Base-by-base conservation (phyloP, 352 stramenopile species). In the Phytophthora pini region DNA sequence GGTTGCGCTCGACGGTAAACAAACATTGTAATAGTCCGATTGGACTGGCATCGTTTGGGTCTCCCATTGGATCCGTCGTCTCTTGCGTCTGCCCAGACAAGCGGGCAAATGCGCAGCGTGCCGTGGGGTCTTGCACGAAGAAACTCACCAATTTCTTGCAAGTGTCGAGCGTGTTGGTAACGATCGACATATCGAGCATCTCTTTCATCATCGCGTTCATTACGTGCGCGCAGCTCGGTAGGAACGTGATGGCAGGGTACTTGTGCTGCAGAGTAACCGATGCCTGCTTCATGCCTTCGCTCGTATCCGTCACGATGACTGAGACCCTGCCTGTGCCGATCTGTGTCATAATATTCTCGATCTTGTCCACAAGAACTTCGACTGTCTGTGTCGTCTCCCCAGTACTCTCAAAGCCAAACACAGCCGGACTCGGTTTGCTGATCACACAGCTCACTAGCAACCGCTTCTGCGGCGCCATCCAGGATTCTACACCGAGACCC, bases 361-460 rank as follows among this genome's bases (percentile, higher is more conserved):
- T 80, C 60, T 80, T 85, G 27, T 85, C 76, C 1, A 84, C 65
- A 8, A 89, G 56, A 41, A 82, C 61, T 36, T 87, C 73, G 5
- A 69, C 44, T n/a, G 78, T 80, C 34, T 85, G 72, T 5, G 68
- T 65, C 39, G 74, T 46, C 17, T 81, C 74, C 39, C 78, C 81
- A 8, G 80, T 89, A 65, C 74, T 81, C 46, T 92, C 84, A 61
- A 92, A 72, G 7, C 70, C 65, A 55, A 89, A 90, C 5, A 90
- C 72, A 0, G 68, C 70, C 9, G 34, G 76, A 24, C 61, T 80
- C 0, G 81, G 76, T 40, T 79, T 83, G 66, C 84, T 79, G 56
- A 89, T 76, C 32, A 81, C 64, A 61, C 72, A 90, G 48, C 72
- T 90, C 13, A 89, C 56, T 8, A 93, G 56, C 38, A 77, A 79